Percentiles rank a stretch among this genome's conserved stretches.
Conservation (phyloP, 2,329 filamentous ascomycete genomes). For the Biscogniauxia marginata region DNA sequence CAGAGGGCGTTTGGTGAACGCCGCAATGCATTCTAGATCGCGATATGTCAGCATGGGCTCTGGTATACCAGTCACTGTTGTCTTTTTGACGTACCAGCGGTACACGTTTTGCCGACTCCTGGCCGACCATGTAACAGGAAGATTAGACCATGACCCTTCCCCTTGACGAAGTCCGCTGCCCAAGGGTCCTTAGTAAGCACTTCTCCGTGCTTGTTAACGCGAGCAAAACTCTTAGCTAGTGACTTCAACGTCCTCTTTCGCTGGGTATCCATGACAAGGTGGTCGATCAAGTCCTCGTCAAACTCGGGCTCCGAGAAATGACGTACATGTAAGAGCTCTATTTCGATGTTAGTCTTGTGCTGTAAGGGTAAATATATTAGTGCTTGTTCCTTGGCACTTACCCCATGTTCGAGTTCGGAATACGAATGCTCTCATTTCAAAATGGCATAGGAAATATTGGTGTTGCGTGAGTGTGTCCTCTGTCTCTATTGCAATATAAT, state of each 20-base stretch:
- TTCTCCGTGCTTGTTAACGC: constrained; percentile 18
- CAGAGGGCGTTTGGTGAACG: constrained; percentile 30
- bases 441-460: constrained; percentile 18
- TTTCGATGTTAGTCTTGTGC: not conserved
- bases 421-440: constrained; percentile 13
- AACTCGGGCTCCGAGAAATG: constrained; percentile 25
- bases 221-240: constrained; percentile 27
- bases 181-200: constrained; percentile 7
- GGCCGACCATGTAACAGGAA: constrained; percentile 26
- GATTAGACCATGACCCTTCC: constrained; percentile 24
- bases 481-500: not conserved
- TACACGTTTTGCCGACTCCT: constrained; percentile 30
- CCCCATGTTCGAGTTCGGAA: constrained; percentile 23
- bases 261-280: constrained; percentile 30
- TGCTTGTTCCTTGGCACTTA: constrained; percentile 4
- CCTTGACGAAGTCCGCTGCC: constrained; percentile 26
- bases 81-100: constrained; percentile 24
- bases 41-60: not conserved
- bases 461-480: constrained; percentile 2
- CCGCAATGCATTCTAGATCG: constrained; percentile 34
- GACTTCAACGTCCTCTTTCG: constrained; percentile 28
- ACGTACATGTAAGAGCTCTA: constrained; percentile 25
- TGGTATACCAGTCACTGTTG: no score
- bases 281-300: constrained; percentile 29
- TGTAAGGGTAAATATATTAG: not conserved